These are phyloP conservation scores for Plantago lanceolata DNA, from an alignment of 305 asterid species.

Conservation along the genomic window DNA sequence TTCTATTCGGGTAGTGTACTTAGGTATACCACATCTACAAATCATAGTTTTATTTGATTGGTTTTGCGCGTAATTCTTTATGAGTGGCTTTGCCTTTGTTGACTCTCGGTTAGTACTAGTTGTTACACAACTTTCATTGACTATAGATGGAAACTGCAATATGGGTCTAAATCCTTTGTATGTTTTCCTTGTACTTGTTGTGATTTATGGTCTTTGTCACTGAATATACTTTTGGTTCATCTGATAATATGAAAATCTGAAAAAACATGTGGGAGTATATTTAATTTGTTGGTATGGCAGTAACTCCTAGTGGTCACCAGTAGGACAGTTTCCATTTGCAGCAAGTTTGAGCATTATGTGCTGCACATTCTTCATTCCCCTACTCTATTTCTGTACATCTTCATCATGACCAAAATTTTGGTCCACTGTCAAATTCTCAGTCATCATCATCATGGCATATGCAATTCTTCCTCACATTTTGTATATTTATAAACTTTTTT, in stretches of 20 bases:
- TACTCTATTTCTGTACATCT: not conserved
- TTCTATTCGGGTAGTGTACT: too few species aligned
- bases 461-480: not conserved
- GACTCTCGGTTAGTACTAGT: too few species aligned
- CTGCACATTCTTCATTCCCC: not conserved
- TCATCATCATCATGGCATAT: not conserved
- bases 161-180: too few species aligned
- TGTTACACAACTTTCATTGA: too few species aligned
- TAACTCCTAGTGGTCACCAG: conserved; percentile 9
- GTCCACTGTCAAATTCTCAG: conserved; percentile 13
- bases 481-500: too few species aligned
- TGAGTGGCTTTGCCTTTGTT: too few species aligned
- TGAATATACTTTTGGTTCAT: not conserved
- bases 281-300: not conserved
- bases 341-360: conserved; percentile 9
- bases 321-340: not conserved
- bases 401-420: not conserved
- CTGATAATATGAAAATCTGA: conserved; percentile 12
- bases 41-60: too few species aligned
- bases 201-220: not conserved
- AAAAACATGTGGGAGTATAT: conserved; percentile 26
- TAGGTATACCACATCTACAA: too few species aligned
- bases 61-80: too few species aligned
- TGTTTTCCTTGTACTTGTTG: too few species aligned
- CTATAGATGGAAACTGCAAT: too few species aligned